phyloP scores from a whole-genome alignment of 208 protist species.

The Trypanosoma scelopori region DNA sequence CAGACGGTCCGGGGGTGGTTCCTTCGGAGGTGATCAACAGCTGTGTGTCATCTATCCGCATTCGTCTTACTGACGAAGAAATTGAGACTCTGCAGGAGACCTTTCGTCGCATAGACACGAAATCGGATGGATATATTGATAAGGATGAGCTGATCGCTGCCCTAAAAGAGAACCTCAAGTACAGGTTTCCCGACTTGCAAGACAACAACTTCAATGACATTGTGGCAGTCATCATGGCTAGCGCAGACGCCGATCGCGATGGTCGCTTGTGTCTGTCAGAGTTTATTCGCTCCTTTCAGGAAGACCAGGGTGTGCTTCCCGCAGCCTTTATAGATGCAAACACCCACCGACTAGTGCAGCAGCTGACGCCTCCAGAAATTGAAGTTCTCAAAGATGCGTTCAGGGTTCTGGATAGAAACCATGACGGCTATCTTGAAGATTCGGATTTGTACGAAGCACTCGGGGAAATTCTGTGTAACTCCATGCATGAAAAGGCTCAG shows the following conservation, averaged over 20 bases:
- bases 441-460: constrained; percentile 66
- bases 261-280: constrained; percentile 73
- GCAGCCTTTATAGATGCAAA: constrained; percentile 62
- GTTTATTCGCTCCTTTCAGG: constrained; percentile 87
- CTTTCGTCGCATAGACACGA: constrained; percentile 68
- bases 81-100: constrained; percentile 72
- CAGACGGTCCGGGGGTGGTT: constrained; percentile 71
- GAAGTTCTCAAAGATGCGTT: constrained; percentile 70
- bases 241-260: constrained; percentile 67
- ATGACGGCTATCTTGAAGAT: constrained; percentile 71
- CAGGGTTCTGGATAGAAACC: constrained; percentile 68
- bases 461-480: constrained; percentile 51
- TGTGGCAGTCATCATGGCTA: constrained; percentile 70
- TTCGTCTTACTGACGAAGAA: constrained; percentile 80
- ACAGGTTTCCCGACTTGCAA: constrained; percentile 64
- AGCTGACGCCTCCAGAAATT: constrained; percentile 62
- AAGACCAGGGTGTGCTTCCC: constrained; percentile 84
- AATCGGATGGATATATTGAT: constrained; percentile 73
- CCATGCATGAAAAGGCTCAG: constrained; percentile 49
- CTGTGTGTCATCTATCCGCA: constrained; percentile 71
- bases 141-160: constrained; percentile 60
- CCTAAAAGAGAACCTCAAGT: constrained; percentile 46
- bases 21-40: constrained; percentile 84
- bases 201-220: constrained; percentile 70
- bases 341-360: constrained; percentile 26